Base-by-base conservation (phyloP, 106 monocot genomes). In the Dioscorea dumetorum region DNA sequence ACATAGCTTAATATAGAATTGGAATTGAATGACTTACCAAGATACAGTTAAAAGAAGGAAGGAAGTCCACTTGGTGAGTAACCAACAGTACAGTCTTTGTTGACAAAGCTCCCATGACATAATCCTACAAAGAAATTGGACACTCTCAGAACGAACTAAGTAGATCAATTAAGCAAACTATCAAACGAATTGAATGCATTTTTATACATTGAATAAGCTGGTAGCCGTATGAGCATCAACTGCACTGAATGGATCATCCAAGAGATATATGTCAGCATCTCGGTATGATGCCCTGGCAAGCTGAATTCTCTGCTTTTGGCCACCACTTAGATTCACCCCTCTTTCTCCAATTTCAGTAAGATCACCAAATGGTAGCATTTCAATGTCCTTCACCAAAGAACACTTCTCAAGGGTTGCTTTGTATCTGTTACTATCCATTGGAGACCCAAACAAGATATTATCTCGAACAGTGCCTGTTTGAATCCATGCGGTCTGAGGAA, bases 231-330 rank as follows among this genome's bases (percentile, higher is more conserved):
- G 97, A 22, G 97, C 97, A 76, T 97, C 97, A 41, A 97, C 97
- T 48, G 97, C 97, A 75, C 97, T 97, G 68, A 97, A 97, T 70
- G 97, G 95, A 57, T 97, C 95, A 81, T 97, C 95, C 9, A 97
- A 72, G 33, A 97, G 88, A 80, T 97, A 97, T 48, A 92, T 79
- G 70, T 97, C 95, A 15, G 95, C 91, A 77, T 97, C 79, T 72
- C 79, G 91, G 72, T 97, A 97, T 15, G 92, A 72, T 51, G 95
- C 91, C 33, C 95, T 88, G 35, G 95, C 95, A 57, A 97, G 95
- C 67, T 97, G 95, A 63, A 97, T 54, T 34, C 95, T 86, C 70
- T 97, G 95, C 70, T 97, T 97, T 79, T 97, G 95, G 12, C 95
- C 95, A n/a, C 95, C 95, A 73, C 95, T 97, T 17, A 97, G 82